Base-by-base conservation (phyloP, 768 basidiomycete genomes). In the Boletus bicolor region DNA sequence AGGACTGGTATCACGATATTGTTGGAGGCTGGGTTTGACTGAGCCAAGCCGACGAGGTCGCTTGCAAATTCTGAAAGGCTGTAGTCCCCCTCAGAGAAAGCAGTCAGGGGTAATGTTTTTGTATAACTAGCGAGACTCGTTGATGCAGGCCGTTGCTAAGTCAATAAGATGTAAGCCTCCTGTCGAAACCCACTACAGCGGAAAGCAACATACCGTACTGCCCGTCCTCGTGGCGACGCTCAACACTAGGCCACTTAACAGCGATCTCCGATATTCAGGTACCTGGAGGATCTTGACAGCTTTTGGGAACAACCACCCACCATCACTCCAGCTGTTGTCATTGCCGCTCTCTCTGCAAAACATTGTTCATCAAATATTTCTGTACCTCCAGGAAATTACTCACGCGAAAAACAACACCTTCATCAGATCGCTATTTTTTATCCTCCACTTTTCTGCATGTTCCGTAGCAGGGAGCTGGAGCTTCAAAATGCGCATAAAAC, bases 161-260 rank as follows among this genome's bases (percentile, higher is more conserved):
- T 52, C 46, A 43, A 56, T 57, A 42, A 46, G 39, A 58, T 46
- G 59, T 71, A 28, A 67, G 53, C 57, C 35, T 36, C 49, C 51
- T 26, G 50, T 53, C 47, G 49, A 49, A 39, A 56, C 9, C 51
- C 50, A 54, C 30, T 17, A n/a, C 51, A 47, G 38, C 28, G 47
- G 45, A 60, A 36, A 49, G 19, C 9, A 44, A 73, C 89, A 73
- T 66, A 96, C 95, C 6, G 86, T 91, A 65, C 87, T 89, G 57
- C 90, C 85, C 9, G 92, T 92, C 72, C 84, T 88, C 68, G 89
- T 91, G 36, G 87, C 89, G 37, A 93, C 76, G 65, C 91, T 94
- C 52, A 90, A 75, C 12, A 94, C 78, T 7, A 96, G 67, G 12
- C 93, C 93, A 10, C 76, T 74, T 43, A 96, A 75, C 48, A 96